Base-by-base conservation (phyloP, 345 rosid genomes). In the Gossypium arboreum region DNA sequence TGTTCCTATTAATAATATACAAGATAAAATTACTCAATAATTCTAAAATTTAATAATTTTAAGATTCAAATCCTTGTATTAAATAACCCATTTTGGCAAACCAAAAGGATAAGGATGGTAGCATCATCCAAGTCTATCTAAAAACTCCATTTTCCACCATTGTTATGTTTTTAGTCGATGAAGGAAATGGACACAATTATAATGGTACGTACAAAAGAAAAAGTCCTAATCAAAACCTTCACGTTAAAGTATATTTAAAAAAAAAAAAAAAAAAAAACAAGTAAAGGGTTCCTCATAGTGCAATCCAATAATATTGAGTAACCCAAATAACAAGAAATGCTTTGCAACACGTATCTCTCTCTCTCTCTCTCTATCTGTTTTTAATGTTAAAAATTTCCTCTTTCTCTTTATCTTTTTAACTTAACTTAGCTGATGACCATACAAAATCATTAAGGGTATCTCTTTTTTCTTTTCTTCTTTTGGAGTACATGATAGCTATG, bases 351-450 rank as follows among this genome's bases (percentile, higher is more conserved):
- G 69, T 65, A 4, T 43, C 51, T 43, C 52, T 65, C 22, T 43
- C 17, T 6, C 54, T 44, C n/a, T 3, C n/a, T 61, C 17, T 73
- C 78, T 27, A 3, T 27, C 29, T 29, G 39, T 29, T 29, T 29
- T 29, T 29, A 29, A 29, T 29, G 39, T 29, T 29, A 29, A 48
- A 20, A 12, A 12, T 10, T 75, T 9, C 41, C 41, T 34, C 41
- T 34, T 75, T 72, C 70, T 75, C 24, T 43, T 50, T 61, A 34
- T 61, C 74, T 47, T 20, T 54, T 16, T 52, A 52, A 16, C 57
- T 52, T 24, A 15, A 17, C 52, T 73, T 45, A 15, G 52, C 65
- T 77, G 63, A 71, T 77, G 63, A 65, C 78, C 48, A 56, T 17
- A 13, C 9, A 47, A 67, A 66, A 34, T 66, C 52, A 66, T 43